Percentiles rank a stretch among this genome's conserved stretches.
These are phyloP conservation scores for Fusarium verrucosum DNA, from an alignment of 2,329 filamentous ascomycete genomes.

Conservation along the genomic window DNA sequence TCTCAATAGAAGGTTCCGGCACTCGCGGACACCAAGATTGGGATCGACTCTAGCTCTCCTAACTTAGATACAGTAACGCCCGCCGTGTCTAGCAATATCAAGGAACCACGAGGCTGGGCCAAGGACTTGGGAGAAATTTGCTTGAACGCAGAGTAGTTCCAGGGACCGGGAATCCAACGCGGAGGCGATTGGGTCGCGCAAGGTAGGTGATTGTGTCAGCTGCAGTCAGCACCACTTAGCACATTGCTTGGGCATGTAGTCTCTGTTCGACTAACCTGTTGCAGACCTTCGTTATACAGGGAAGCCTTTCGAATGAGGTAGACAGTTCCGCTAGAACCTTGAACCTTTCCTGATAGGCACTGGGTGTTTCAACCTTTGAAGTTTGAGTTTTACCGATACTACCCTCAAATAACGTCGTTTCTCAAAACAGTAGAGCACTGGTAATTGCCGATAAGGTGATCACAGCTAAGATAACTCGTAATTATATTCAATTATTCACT, in stretches of 20 bases:
- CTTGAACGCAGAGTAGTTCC: background rate
- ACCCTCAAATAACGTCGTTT: background rate
- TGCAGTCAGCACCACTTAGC: too few species aligned
- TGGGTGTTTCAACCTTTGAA: background rate
- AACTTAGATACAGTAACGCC: background rate
- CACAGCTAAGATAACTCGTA: background rate
- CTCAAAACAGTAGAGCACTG: background rate
- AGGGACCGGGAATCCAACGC: background rate
- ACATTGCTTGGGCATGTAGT: too few species aligned
- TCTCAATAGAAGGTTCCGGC: too few species aligned
- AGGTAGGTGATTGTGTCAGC: background rate
- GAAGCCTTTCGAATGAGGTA: background rate
- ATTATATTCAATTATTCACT: too few species aligned
- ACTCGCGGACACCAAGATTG: background rate
- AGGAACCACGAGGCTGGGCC: background rate
- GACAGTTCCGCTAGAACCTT: background rate
- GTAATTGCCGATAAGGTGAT: background rate
- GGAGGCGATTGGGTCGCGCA: background rate
- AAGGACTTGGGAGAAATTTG: background rate
- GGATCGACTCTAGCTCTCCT: conserved; percentile 3
- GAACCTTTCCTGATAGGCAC: background rate
- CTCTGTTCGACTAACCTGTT: too few species aligned
- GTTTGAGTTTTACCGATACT: background rate
- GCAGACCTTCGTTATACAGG: background rate
- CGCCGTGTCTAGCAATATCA: background rate